Percentiles rank a stretch among this genome's conserved stretches.
These are phyloP conservation scores for Tricholomella constricta DNA, from an alignment of 768 basidiomycete species.

Conservation along the genomic window DNA sequence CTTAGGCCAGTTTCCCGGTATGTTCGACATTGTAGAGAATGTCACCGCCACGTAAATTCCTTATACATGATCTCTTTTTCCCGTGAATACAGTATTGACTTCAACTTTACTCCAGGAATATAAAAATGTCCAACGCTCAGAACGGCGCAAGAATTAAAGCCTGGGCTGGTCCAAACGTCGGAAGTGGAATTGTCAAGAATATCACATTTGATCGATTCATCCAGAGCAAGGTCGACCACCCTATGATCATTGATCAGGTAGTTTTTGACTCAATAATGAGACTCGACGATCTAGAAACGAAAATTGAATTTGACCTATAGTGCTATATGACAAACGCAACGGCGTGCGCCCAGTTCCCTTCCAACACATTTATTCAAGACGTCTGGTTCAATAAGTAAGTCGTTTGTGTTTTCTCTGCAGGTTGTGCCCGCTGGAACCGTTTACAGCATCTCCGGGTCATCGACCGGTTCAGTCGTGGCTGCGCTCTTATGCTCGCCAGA, in stretches of 20 bases:
- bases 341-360: slow-evolving; percentile 55
- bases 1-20: slow-evolving; percentile 53
- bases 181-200: slow-evolving; percentile 59
- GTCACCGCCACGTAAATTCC: slow-evolving; percentile 47
- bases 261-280: not conserved
- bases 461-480: slow-evolving; percentile 54
- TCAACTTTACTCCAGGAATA: slow-evolving; percentile 42
- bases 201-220: slow-evolving; percentile 54
- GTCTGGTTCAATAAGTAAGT: slow-evolving; percentile 54
- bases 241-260: slow-evolving; percentile 61
- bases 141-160: slow-evolving; percentile 73
- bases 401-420: not conserved
- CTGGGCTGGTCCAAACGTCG: slow-evolving; percentile 61
- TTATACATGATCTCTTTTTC: no score
- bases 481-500: slow-evolving; percentile 58
- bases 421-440: slow-evolving; percentile 1
- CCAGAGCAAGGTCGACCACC: slow-evolving; percentile 57
- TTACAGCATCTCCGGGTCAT: slow-evolving; percentile 57
- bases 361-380: slow-evolving; percentile 57
- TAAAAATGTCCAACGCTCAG: slow-evolving; percentile 61
- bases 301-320: slow-evolving; percentile 22
- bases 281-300: not conserved
- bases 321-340: slow-evolving; percentile 51
- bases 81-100: no score
- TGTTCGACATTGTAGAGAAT: slow-evolving; percentile 64